Conservation (phyloP, 345 rosid genomes). For the Camelina sativa region DNA sequence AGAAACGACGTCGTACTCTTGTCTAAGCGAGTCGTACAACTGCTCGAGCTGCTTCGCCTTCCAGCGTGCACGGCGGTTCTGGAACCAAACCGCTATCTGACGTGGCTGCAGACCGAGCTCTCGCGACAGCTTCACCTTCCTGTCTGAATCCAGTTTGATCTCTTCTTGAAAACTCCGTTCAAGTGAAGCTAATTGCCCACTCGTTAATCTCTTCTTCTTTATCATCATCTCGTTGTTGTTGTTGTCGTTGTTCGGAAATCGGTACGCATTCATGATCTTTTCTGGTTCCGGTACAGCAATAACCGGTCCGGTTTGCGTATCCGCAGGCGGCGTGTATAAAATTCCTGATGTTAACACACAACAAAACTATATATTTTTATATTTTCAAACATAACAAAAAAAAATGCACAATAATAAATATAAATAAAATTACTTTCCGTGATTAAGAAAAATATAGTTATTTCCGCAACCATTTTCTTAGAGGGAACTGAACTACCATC, state of each 20-base stretch:
- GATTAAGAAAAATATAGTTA: background rate
- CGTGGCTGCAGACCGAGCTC: conserved; percentile 91
- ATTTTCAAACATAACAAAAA: background rate
- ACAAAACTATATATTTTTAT: too few relatives aligned
- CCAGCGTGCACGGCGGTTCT: conserved; percentile 87
- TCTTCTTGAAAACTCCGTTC: conserved; percentile 91
- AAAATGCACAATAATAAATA: conserved; percentile 7
- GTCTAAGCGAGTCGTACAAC: conserved; percentile 70
- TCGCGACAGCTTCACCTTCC: conserved; percentile 79
- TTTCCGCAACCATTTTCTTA: background rate
- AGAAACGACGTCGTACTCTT: conserved; percentile 66
- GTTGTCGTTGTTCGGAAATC: conserved; percentile 34
- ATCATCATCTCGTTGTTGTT: conserved; percentile 47
- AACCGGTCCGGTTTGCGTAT: conserved; percentile 47
- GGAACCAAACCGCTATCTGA: conserved; percentile 96
- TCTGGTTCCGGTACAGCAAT: conserved; percentile 48
- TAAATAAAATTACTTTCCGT: background rate
- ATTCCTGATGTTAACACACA: conserved; percentile 37
- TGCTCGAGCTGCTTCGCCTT: conserved; percentile 86
- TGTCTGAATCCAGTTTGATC: conserved; percentile 80
- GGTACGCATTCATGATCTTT: conserved; percentile 32
- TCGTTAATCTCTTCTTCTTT: conserved; percentile 78
- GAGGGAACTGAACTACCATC: background rate
- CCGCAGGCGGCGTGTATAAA: conserved; percentile 41
- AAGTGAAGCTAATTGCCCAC: conserved; percentile 73